phyloP scores from a whole-genome alignment of 345 rosid genomes.

The Eucalyptus erythrocorys region DNA sequence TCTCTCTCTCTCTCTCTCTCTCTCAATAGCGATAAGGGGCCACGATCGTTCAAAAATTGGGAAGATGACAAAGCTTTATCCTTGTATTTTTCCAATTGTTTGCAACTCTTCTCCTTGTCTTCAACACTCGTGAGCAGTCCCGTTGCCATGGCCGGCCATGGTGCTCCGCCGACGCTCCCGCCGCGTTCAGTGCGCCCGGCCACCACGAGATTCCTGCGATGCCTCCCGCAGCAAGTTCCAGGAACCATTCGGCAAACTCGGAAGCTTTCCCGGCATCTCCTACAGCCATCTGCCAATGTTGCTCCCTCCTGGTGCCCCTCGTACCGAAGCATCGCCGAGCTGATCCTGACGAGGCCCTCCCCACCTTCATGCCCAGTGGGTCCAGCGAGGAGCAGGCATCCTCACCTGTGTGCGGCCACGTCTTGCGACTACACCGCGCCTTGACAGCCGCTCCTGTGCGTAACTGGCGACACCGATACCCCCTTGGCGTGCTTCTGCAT shows the following conservation, averaged over 20 bases:
- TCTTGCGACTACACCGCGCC: accelerated
- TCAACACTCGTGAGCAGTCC: too few relatives aligned
- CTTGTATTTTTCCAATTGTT: too few relatives aligned
- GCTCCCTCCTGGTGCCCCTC: background rate
- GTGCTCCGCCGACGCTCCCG: too few relatives aligned
- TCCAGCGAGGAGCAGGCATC: background rate
- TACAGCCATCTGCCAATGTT: background rate
- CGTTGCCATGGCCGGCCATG: too few relatives aligned
- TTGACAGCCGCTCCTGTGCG: background rate
- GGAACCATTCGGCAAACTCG: background rate
- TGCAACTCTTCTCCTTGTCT: too few relatives aligned
- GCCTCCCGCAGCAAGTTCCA: background rate
- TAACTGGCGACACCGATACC: background rate
- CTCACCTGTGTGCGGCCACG: background rate
- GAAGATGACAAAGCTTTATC: too few relatives aligned
- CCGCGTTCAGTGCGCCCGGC: too few relatives aligned
- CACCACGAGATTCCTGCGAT: too few relatives aligned
- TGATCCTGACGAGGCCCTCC: background rate
- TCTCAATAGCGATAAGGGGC: too few relatives aligned
- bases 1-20: too few relatives aligned
- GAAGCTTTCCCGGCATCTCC: background rate
- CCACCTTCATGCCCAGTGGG: background rate
- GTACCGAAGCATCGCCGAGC: background rate
- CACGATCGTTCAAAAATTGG: too few relatives aligned
- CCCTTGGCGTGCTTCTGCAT: background rate